phyloP scores from a whole-genome alignment of 2,329 filamentous ascomycete genomes.

The Penicillium sp. region DNA sequence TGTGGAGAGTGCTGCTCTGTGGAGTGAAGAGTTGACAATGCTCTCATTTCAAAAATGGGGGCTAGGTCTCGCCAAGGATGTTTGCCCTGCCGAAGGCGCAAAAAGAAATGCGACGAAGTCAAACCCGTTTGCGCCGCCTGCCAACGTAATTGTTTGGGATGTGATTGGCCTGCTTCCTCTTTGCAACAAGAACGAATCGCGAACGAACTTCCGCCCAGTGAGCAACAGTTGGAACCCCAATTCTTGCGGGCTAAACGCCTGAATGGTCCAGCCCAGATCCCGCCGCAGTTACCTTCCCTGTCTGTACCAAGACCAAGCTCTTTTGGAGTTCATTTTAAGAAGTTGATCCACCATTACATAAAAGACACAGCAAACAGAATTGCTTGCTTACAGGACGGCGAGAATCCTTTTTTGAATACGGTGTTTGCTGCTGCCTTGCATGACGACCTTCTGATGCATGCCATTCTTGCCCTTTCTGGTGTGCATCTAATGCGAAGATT shows the following conservation, averaged over 20 bases:
- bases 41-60: not conserved
- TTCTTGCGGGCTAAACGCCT: not conserved
- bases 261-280: not conserved
- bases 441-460: constrained; percentile 19
- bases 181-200: not conserved
- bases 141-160: constrained; percentile 14
- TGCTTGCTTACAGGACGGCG: constrained; percentile 16
- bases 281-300: not conserved
- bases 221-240: not conserved
- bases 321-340: not conserved
- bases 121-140: constrained; percentile 17
- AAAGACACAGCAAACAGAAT: constrained; percentile 17
- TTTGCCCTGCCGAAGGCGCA: constrained; percentile 17
- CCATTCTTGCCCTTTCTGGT: constrained; percentile 14
- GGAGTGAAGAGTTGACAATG: not conserved
- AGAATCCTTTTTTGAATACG: constrained; percentile 20
- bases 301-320: not conserved
- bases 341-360: not conserved
- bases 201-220: not conserved
- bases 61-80: constrained; percentile 4
- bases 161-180: constrained; percentile 6
- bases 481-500: constrained; percentile 16
- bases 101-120: constrained; percentile 19
- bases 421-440: constrained; percentile 15
- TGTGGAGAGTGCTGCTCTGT: not conserved